Percentiles rank a stretch among this genome's conserved stretches.
Evolutionary conservation across 2,329 filamentous ascomycete species (phyloP).

Genomic region (Beauveria pseudobassiana): DNA sequence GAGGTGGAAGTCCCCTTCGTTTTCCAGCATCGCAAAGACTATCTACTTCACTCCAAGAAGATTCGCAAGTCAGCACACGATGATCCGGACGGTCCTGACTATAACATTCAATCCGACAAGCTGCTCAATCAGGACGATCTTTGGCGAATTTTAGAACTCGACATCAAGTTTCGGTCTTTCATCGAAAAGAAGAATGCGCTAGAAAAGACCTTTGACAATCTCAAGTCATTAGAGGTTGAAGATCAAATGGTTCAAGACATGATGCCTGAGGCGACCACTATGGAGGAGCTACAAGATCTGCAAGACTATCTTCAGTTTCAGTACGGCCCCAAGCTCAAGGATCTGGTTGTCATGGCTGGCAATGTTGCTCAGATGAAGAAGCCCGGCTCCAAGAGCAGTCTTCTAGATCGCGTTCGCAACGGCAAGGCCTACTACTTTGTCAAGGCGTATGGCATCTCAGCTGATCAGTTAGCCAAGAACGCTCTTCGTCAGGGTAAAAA

Average conservation of each 20-base stretch:
- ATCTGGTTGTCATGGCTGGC: conserved; percentile 58
- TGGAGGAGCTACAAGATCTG: conserved; percentile 93
- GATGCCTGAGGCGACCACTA: conserved; percentile 69
- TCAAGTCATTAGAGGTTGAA: conserved; percentile 56
- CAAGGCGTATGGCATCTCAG: conserved; percentile 80
- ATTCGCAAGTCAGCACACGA: conserved; percentile 52
- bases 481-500: conserved; percentile 70
- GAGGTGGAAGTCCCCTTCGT: conserved; percentile 96
- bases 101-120: conserved; percentile 73
- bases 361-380: conserved; percentile 64
- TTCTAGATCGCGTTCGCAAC: conserved; percentile 78
- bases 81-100: conserved; percentile 64
- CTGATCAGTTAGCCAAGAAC: conserved; percentile 84
- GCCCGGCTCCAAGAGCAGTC: conserved; percentile 70
- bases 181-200: conserved; percentile 86
- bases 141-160: conserved; percentile 90
- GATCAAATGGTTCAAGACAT: conserved; percentile 77
- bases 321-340: conserved; percentile 77
- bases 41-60: conserved; percentile 83
- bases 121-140: conserved; percentile 86
- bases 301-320: conserved; percentile 96
- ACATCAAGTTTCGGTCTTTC: conserved; percentile 89
- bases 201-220: conserved; percentile 67
- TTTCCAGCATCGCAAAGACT: conserved; percentile 96
- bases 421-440: conserved; percentile 77